Conservation (phyloP, 768 basidiomycete genomes). For the Mycena capillaripes region DNA sequence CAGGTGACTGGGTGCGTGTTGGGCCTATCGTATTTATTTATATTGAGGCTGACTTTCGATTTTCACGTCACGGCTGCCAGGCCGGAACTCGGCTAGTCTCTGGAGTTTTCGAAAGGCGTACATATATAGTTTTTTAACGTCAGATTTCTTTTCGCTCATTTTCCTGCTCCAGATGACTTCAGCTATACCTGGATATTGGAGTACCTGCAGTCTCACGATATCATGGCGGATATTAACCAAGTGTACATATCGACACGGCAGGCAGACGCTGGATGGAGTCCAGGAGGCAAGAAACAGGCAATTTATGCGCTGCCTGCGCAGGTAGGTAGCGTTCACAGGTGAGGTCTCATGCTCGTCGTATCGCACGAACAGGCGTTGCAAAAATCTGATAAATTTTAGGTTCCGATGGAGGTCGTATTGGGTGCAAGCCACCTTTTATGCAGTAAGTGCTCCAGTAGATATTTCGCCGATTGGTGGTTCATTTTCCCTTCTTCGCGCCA, state of each 20-base stretch:
- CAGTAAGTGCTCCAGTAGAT: background rate
- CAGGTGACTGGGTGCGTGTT: background rate
- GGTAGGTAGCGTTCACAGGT: background rate
- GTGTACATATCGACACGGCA: conserved; percentile 13
- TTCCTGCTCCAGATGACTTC: background rate
- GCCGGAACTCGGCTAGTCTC: background rate
- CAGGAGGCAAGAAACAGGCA: background rate
- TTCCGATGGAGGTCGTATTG: conserved; percentile 24
- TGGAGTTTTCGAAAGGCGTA: background rate
- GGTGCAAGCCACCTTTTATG: conserved; percentile 13
- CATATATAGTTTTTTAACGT: background rate
- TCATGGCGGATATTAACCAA: conserved; percentile 2
- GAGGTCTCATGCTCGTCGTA: background rate
- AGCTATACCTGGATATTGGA: conserved; percentile 20
- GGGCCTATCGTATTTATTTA: background rate
- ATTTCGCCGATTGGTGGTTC: background rate
- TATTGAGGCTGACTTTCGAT: too few relatives aligned
- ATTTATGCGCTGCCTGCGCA: background rate
- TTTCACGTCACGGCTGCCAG: background rate
- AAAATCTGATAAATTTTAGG: background rate
- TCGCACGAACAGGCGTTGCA: background rate
- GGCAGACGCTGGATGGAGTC: conserved; percentile 14
- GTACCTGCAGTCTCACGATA: conserved; percentile 11
- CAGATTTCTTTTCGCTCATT: background rate
- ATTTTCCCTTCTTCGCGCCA: background rate